phyloP scores from a whole-genome alignment of 75 land plant species.

The Pinus tabuliformis region DNA sequence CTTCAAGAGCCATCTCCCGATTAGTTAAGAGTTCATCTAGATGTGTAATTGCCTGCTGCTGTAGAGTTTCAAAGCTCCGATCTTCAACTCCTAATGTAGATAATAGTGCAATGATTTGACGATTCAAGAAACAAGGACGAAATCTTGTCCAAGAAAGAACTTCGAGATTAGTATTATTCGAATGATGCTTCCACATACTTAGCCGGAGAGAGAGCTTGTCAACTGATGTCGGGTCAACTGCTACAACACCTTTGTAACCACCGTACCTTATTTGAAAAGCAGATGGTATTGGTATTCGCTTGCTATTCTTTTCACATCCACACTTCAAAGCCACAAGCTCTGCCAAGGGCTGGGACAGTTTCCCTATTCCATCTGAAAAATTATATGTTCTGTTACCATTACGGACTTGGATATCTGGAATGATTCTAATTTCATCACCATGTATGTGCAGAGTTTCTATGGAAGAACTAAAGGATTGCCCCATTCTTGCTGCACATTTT shows the following conservation, averaged over 20 bases:
- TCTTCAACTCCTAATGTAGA: constrained; percentile 83
- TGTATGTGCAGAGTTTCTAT: constrained; percentile 59
- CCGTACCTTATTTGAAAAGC: constrained; percentile 91
- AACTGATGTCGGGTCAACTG: constrained; percentile 66
- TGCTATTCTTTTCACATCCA: constrained; percentile 17
- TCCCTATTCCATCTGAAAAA: constrained; percentile 98
- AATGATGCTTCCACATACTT: constrained; percentile 81
- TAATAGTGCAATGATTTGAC: constrained; percentile 78
- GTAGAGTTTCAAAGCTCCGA: constrained; percentile 65
- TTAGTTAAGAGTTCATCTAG: constrained; percentile 63
- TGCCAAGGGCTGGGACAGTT: constrained; percentile 78
- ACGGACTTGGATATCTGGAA: constrained; percentile 49
- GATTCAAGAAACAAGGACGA: constrained; percentile 77
- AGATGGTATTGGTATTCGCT: constrained; percentile 63
- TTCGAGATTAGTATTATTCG: constrained; percentile 60
- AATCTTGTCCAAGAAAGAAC: constrained; percentile 57
- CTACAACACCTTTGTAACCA: constrained; percentile 98
- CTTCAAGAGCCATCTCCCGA: constrained; percentile 54
- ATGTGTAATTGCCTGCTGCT: constrained; percentile 47
- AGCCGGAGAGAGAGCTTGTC: constrained; percentile 68
- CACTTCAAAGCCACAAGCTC: constrained; percentile 60
- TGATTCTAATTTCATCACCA: constrained; percentile 43
- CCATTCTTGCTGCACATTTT: constrained; percentile 93
- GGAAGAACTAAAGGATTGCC: constrained; percentile 93
- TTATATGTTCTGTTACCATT: constrained; percentile 23